Percentiles rank a stretch among this genome's conserved stretches.
These are phyloP conservation scores for Pichia sp. DNA, from an alignment of 1,139 yeast species.

Conservation along the genomic window DNA sequence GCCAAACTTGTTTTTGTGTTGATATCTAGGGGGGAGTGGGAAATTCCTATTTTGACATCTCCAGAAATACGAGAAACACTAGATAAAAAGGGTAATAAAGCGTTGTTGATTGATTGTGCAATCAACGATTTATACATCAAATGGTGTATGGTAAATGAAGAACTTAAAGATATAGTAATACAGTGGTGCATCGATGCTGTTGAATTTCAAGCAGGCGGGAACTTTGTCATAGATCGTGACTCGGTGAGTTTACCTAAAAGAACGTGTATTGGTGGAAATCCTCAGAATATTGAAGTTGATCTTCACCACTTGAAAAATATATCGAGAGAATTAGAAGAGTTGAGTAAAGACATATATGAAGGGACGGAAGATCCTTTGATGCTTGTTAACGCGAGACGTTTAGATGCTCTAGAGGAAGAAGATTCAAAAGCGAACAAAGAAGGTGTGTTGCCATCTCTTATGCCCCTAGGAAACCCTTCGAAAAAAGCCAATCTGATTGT, in stretches of 20 bases:
- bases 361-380: slow-evolving; percentile 41
- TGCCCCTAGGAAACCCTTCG: not conserved
- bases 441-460: slow-evolving; percentile 1
- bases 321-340: slow-evolving; percentile 33
- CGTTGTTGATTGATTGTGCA: slow-evolving; percentile 74
- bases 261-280: slow-evolving; percentile 50
- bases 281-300: slow-evolving; percentile 33
- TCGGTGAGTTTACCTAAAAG: slow-evolving; percentile 51
- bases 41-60: slow-evolving; percentile 73
- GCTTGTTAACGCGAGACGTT: slow-evolving; percentile 38
- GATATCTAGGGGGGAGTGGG: slow-evolving; percentile 75
- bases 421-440: slow-evolving; percentile 21
- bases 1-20: slow-evolving; percentile 58
- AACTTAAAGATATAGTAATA: slow-evolving; percentile 44
- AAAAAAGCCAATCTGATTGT: slow-evolving; percentile 4
- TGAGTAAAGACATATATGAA: slow-evolving; percentile 14
- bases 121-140: slow-evolving; percentile 56
- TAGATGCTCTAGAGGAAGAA: slow-evolving; percentile 36
- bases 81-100: slow-evolving; percentile 67
- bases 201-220: slow-evolving; percentile 45
- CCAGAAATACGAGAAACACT: slow-evolving; percentile 43
- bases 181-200: slow-evolving; percentile 70
- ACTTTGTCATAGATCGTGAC: slow-evolving; percentile 41
- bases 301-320: slow-evolving; percentile 37
- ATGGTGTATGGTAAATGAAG: slow-evolving; percentile 55